Evolutionary conservation across 148 eudicot species (phyloP), one percentile per base, ranked within the genome.

Genomic region (Suaeda aralocaspica): DNA sequence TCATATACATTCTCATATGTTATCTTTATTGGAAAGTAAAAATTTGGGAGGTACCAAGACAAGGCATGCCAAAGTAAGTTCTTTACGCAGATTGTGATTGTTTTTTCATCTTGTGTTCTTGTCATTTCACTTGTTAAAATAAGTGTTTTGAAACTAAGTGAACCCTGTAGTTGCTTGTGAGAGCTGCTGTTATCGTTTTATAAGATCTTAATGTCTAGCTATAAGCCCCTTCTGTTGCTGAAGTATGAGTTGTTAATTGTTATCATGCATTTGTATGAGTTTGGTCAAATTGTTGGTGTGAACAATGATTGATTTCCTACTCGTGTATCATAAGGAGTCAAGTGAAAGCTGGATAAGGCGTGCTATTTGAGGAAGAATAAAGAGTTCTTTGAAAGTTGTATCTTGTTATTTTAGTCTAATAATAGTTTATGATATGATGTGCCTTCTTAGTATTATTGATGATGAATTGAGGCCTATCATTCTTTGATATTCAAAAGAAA

Each of bases 1-100:
- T 69, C 84, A 89, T 70, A 78, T 93, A 29, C 91, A 80, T 49
- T 81, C 89, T 72, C 97, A 91, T 78, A 77, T 91, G 83, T 68
- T 82, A 53, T 79, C 95, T 45, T 67, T 87, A 36, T 45, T 86
- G 74, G 81, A 70, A 78, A 78, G 77, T 83, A 72, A 67, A 76
- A 74, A 67, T 66, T 81, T 87, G 57, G 41, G 66, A 44, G 80
- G 77, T 73, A 76, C 68, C 67, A 70, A 77, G 25, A 61, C 83
- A 59, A 82, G 73, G 59, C 66, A 41, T 77, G 94, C 90, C 57
- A 93, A 93, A 88, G 98, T 88, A 80, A 79, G 85, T 46, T 52
- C 46, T 52, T 74, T 64, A 51, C 69, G 34, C 2, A 30, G 15
- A 61, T 24, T 16, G 52, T 57, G 28, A 4, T 31, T 49, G 2